Percentiles rank a stretch among this genome's conserved stretches.
Evolutionary conservation across 2,329 filamentous ascomycete species (phyloP).

Genomic region (Neopestalotiopsis sp.): DNA sequence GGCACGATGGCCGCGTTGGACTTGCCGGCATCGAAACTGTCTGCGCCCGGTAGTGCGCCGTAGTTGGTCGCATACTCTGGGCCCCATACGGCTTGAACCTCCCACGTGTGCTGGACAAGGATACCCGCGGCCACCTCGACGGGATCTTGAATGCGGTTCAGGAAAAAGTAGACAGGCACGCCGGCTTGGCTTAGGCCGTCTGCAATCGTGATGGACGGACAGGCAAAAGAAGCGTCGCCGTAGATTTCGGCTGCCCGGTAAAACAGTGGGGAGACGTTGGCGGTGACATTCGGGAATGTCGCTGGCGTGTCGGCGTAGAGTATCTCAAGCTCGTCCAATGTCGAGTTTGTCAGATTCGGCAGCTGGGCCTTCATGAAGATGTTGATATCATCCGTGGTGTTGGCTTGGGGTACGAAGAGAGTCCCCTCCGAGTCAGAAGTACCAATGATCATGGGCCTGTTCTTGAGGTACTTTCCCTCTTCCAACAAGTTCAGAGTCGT

Average conservation of each 20-base stretch:
- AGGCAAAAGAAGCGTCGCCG: background rate
- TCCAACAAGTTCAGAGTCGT: background rate
- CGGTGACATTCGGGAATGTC: background rate
- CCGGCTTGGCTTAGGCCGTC: background rate
- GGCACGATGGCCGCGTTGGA: background rate
- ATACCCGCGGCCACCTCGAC: slow-evolving; percentile 41
- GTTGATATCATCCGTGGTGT: background rate
- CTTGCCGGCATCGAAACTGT: background rate
- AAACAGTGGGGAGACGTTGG: background rate
- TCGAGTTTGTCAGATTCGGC: background rate
- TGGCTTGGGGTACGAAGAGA: background rate
- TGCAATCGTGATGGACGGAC: background rate
- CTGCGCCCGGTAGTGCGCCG: background rate
- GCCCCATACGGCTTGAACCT: slow-evolving; percentile 54
- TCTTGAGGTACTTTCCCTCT: background rate
- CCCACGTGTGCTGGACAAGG: slow-evolving; percentile 54
- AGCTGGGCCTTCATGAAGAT: background rate
- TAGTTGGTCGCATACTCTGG: slow-evolving; percentile 30
- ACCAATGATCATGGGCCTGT: background rate
- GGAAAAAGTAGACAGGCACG: slow-evolving; percentile 48
- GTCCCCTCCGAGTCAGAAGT: background rate
- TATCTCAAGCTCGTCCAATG: background rate
- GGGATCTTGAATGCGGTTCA: slow-evolving; percentile 52
- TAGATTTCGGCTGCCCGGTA: background rate
- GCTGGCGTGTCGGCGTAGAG: background rate